Evolutionary conservation across 306 rosid species (phyloP).

Genomic region (Malus asiatica): DNA sequence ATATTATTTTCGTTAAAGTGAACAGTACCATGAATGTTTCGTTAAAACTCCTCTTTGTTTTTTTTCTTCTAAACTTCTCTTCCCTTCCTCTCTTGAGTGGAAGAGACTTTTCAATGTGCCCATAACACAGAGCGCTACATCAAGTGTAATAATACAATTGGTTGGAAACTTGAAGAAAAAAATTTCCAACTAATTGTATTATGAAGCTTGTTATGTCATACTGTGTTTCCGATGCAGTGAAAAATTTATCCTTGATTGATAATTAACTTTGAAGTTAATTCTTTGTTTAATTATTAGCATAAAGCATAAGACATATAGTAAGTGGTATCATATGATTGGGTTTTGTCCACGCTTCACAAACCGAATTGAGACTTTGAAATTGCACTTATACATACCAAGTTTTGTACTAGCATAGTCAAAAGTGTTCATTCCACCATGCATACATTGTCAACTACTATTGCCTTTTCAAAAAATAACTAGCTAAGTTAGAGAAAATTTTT

Average conservation of each 20-base stretch:
- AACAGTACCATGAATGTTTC: too few relatives aligned
- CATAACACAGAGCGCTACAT: rapidly evolving
- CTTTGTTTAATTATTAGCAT: not conserved
- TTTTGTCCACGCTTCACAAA: not conserved
- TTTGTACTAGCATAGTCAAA: too few relatives aligned
- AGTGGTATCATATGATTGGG: not conserved
- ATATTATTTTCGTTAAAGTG: too few relatives aligned
- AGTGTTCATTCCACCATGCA: not conserved
- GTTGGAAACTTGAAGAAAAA: too few relatives aligned
- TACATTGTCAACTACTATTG: not conserved
- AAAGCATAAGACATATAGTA: not conserved
- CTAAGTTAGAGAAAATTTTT: too few relatives aligned
- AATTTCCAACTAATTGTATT: too few relatives aligned
- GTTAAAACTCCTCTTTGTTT: not conserved
- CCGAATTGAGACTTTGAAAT: not conserved
- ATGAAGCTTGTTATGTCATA: too few relatives aligned
- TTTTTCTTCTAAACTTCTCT: not conserved
- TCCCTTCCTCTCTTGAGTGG: not conserved
- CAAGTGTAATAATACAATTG: too few relatives aligned
- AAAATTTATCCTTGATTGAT: too few relatives aligned
- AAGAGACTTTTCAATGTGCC: too few relatives aligned
- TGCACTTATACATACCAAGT: not conserved
- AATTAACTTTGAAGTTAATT: not conserved
- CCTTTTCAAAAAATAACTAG: not conserved
- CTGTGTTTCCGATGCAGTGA: rapidly evolving